Conservation (phyloP, 2,329 filamentous ascomycete genomes). For the Aplosporella prunicola region DNA sequence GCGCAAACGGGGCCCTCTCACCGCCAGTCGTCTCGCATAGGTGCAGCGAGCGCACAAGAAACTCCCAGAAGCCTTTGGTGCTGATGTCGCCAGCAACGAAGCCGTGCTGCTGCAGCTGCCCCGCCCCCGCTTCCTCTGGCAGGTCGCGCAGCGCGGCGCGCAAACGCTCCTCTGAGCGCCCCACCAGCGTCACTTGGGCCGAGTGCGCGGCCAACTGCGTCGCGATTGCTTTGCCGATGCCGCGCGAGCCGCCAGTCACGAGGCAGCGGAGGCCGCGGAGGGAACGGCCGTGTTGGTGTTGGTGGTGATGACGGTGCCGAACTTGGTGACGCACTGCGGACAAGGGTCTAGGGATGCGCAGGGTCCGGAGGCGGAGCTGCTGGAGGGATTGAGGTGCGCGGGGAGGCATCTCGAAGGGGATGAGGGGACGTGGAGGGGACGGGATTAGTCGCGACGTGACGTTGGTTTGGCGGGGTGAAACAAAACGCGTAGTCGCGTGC, state of each 20-base stretch:
- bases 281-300: constrained; percentile 1
- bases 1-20: constrained; percentile 7
- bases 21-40: neutral
- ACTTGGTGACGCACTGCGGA: neutral
- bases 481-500: constrained; percentile 7
- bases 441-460: no score
- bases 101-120: constrained; percentile 11
- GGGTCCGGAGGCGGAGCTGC: neutral
- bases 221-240: constrained; percentile 30
- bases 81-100: constrained; percentile 23
- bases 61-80: constrained; percentile 19
- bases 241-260: constrained; percentile 30
- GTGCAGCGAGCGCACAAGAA: neutral
- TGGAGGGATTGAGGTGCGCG: neutral
- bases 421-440: neutral
- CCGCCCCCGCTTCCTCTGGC: neutral
- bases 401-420: neutral
- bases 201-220: constrained; percentile 21
- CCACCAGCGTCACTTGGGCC: constrained; percentile 24
- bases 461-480: neutral
- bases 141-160: neutral
- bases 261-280: constrained; percentile 19
- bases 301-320: neutral
- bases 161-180: constrained; percentile 20
- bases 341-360: constrained; percentile 1